Percentiles rank a stretch among this genome's conserved stretches.
Conservation (phyloP, 1,284 basidiomycete species). For the Leccinum fuscescens region DNA sequence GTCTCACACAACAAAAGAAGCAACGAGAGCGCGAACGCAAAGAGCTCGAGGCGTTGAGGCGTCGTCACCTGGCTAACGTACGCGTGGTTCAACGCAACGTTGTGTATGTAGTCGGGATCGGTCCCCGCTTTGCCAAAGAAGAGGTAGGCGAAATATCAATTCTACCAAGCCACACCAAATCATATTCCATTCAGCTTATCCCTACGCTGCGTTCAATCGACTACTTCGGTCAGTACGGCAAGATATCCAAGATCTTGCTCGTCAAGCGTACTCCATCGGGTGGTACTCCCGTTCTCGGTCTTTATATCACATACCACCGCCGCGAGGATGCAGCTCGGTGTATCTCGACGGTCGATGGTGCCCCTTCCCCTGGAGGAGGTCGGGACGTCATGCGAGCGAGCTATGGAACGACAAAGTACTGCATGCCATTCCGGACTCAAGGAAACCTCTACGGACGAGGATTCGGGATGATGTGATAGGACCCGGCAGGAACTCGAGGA, state of each 20-base stretch:
- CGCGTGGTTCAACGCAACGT: constrained; percentile 96
- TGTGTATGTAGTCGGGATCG: constrained; percentile 94
- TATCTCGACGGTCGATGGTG: constrained; percentile 91
- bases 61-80: constrained; percentile 89
- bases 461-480: constrained; percentile 1
- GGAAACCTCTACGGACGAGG: constrained; percentile 21
- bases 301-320: constrained; percentile 96
- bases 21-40: constrained; percentile 94
- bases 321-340: constrained; percentile 94
- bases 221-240: constrained; percentile 98
- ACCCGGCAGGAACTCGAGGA: not conserved
- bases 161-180: constrained; percentile 8
- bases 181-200: constrained; percentile 64
- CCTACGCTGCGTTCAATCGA: constrained; percentile 93
- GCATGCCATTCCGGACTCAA: constrained; percentile 75
- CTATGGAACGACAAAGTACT: constrained; percentile 97
- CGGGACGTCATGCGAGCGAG: constrained; percentile 87
- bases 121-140: constrained; percentile 87
- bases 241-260: constrained; percentile 94
- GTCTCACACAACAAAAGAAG: constrained; percentile 94
- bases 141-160: constrained; percentile 62
- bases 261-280: constrained; percentile 86
- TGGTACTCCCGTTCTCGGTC: constrained; percentile 67
- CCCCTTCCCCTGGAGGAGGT: constrained; percentile 78
- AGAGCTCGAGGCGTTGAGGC: constrained; percentile 86